phyloP scores from a whole-genome alignment of 2,329 filamentous ascomycete species.

The Zymoseptoria passerinii region DNA sequence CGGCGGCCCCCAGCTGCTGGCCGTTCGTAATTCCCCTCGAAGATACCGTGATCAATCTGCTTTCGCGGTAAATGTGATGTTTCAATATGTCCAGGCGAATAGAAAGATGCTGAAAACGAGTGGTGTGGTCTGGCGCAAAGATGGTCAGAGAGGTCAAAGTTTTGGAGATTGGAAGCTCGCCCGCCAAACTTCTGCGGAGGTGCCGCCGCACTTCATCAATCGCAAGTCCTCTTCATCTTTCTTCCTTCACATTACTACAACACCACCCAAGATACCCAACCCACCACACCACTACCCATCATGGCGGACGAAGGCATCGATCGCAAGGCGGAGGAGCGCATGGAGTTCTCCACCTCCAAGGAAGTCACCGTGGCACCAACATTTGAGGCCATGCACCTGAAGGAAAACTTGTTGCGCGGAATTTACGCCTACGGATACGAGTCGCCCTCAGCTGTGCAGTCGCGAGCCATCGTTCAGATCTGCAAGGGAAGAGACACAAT shows the following conservation, averaged over 20 bases:
- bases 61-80: no score
- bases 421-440: conserved; percentile 99
- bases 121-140: not conserved
- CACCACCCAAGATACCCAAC: conserved; percentile 2
- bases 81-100: not conserved
- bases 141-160: not conserved
- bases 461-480: conserved; percentile 94
- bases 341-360: conserved; percentile 97
- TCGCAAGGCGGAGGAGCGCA: conserved; percentile 86
- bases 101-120: not conserved
- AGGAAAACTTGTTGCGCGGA: conserved; percentile 91
- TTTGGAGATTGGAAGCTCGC: not conserved
- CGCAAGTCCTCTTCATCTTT: not conserved
- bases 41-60: not conserved
- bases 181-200: not conserved
- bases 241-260: not conserved
- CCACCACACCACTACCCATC: conserved; percentile 30
- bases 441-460: conserved; percentile 94
- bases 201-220: not conserved
- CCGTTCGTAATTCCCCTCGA: not conserved
- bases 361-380: conserved; percentile 93
- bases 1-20: conserved; percentile 2
- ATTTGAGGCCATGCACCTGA: conserved; percentile 82
- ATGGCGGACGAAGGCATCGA: conserved; percentile 88
- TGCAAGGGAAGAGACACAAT: conserved; percentile 99